Conservation (phyloP, 116 monocot genomes). For the Trichopus zeylanicus region DNA sequence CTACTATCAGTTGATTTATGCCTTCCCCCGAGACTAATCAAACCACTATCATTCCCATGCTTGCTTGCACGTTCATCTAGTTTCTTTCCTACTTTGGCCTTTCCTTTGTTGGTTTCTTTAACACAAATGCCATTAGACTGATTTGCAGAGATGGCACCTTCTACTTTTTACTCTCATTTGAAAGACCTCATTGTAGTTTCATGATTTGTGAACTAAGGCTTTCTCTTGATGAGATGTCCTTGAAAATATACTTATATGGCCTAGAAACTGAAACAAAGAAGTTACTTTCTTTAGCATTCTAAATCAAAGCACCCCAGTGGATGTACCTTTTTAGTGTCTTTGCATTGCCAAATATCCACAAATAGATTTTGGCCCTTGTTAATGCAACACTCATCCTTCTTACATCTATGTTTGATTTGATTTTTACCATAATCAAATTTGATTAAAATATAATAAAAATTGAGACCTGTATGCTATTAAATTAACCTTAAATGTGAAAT, state of each 20-base stretch:
- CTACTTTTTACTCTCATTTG: slow-evolving; percentile 2
- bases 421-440: too few species aligned
- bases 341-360: slow-evolving; percentile 94
- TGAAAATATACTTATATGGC: slow-evolving; percentile 52
- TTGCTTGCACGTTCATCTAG: slow-evolving; percentile 3
- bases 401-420: too few species aligned
- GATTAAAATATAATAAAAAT: too few species aligned
- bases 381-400: slow-evolving; percentile 97
- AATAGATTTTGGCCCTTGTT: slow-evolving; percentile 85
- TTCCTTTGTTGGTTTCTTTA: slow-evolving; percentile 5
- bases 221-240: slow-evolving; percentile 6
- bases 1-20: background rate
- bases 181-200: slow-evolving; percentile 4
- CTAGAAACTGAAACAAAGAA: slow-evolving; percentile 49
- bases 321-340: slow-evolving; percentile 64
- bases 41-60: background rate
- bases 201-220: slow-evolving; percentile 1
- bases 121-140: background rate
- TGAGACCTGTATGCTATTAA: too few species aligned
- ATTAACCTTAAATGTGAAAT: too few species aligned
- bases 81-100: slow-evolving; percentile 10
- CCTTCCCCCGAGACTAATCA: background rate
- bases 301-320: slow-evolving; percentile 72
- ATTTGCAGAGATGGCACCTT: background rate
- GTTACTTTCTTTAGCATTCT: slow-evolving; percentile 68